These are phyloP conservation scores for Trypanosomatidae sp. DNA, from an alignment of 208 protist species.

Conservation along the genomic window DNA sequence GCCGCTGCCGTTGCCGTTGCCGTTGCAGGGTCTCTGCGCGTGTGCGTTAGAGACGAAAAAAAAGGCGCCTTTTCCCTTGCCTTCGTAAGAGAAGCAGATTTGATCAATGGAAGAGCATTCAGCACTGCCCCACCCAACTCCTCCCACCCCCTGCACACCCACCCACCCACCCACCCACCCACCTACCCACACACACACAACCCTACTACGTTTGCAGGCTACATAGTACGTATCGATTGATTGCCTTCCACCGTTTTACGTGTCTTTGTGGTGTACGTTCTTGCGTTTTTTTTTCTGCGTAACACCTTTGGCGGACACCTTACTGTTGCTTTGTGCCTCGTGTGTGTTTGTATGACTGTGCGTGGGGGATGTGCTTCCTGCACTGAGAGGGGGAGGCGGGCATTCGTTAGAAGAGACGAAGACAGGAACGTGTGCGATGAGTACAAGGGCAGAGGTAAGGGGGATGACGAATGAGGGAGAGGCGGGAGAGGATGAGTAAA, in stretches of 20 bases:
- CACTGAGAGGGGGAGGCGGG: not conserved
- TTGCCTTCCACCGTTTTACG: not conserved
- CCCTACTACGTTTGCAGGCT: not conserved
- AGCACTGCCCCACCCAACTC: not conserved
- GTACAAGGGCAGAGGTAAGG: not conserved
- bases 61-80: not conserved
- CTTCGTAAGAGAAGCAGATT: not conserved
- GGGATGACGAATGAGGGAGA: not conserved
- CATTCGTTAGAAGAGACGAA: conserved; percentile 10
- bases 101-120: not conserved
- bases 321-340: not conserved
- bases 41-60: not conserved
- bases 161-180: too few species aligned
- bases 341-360: not conserved
- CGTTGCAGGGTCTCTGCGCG: not conserved
- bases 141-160: not conserved
- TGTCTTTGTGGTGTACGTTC: not conserved
- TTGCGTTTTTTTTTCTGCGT: not conserved
- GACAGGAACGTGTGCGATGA: not conserved
- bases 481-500: conserved; percentile 6
- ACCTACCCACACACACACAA: not conserved
- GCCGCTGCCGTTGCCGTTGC: not conserved
- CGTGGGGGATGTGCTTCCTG: not conserved
- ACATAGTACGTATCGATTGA: not conserved
- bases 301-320: not conserved